Evolutionary conservation across 768 basidiomycete species (phyloP).

Genomic region (Psilocybe cubensis): DNA sequence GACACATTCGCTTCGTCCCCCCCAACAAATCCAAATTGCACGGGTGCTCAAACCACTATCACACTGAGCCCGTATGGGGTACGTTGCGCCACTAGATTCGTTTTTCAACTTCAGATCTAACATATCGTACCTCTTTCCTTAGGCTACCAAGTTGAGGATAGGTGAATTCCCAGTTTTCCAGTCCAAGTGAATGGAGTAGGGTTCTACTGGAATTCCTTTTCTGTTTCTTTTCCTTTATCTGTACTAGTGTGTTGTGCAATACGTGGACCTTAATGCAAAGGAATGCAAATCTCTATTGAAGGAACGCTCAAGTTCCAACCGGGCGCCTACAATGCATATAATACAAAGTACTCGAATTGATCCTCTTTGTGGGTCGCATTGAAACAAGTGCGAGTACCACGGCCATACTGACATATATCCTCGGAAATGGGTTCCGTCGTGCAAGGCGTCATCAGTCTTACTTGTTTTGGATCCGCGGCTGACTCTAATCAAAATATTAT

Average conservation of each 20-base stretch:
- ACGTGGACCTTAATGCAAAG: too few relatives aligned
- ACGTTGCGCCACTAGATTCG: slow-evolving; percentile 22
- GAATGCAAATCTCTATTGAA: too few relatives aligned
- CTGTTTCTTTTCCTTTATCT: neutral
- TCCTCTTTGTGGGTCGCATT: neutral
- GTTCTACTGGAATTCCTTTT: neutral
- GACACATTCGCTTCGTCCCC: slow-evolving; percentile 53
- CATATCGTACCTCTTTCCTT: neutral
- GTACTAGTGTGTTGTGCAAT: neutral
- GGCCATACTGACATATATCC: neutral
- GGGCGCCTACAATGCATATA: too few relatives aligned
- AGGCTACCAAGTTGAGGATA: slow-evolving; percentile 44
- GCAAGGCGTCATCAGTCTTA: neutral
- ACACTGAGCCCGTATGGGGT: slow-evolving; percentile 54
- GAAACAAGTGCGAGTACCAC: neutral
- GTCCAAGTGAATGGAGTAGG: slow-evolving; percentile 11
- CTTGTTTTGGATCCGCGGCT: neutral
- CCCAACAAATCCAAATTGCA: slow-evolving; percentile 46
- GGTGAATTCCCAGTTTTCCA: slow-evolving; percentile 45
- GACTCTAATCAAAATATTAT: too few relatives aligned
- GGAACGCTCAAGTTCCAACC: too few relatives aligned
- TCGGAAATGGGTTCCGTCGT: neutral
- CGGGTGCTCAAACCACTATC: slow-evolving; percentile 42
- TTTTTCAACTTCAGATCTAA: neutral
- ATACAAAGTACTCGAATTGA: neutral